These are phyloP conservation scores for Umbelopsis sp. DNA, from an alignment of 192 early-diverging fungal species.

Conservation along the genomic window DNA sequence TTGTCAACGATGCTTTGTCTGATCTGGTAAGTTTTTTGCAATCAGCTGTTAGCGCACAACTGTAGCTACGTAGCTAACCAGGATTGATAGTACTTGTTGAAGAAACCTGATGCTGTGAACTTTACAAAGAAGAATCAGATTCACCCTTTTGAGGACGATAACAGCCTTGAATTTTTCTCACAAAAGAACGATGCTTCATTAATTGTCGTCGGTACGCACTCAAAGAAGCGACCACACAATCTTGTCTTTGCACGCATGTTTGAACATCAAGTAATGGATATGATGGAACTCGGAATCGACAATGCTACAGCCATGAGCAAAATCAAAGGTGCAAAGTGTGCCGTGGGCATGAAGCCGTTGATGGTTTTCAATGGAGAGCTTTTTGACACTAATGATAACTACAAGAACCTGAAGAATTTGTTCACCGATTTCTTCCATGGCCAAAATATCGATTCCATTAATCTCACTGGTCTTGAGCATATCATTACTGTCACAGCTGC, in stretches of 20 bases:
- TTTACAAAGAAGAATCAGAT: slow-evolving; percentile 96
- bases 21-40: slow-evolving; percentile 72
- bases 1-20: slow-evolving; percentile 81
- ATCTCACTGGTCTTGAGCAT: slow-evolving; percentile 88
- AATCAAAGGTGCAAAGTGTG: slow-evolving; percentile 74
- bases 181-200: slow-evolving; percentile 95
- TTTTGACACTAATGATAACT: slow-evolving; percentile 72
- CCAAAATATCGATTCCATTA: slow-evolving; percentile 72
- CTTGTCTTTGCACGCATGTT: slow-evolving; percentile 90
- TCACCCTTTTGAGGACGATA: slow-evolving; percentile 94
- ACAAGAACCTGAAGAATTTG: slow-evolving; percentile 79
- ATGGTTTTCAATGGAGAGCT: slow-evolving; percentile 90
- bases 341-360: slow-evolving; percentile 86
- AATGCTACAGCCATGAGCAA: slow-evolving; percentile 68
- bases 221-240: slow-evolving; percentile 97
- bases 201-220: slow-evolving; percentile 88
- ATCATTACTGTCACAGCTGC: slow-evolving; percentile 83
- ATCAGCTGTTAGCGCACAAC: background rate
- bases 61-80: background rate
- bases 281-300: slow-evolving; percentile 91
- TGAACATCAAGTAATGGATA: slow-evolving; percentile 92
- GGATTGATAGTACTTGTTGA: slow-evolving; percentile 71
- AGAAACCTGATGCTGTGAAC: slow-evolving; percentile 85
- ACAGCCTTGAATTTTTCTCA: slow-evolving; percentile 90
- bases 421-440: slow-evolving; percentile 91